Conservation (phyloP, 352 stramenopile species). For the Phytophthora niederhauseri region DNA sequence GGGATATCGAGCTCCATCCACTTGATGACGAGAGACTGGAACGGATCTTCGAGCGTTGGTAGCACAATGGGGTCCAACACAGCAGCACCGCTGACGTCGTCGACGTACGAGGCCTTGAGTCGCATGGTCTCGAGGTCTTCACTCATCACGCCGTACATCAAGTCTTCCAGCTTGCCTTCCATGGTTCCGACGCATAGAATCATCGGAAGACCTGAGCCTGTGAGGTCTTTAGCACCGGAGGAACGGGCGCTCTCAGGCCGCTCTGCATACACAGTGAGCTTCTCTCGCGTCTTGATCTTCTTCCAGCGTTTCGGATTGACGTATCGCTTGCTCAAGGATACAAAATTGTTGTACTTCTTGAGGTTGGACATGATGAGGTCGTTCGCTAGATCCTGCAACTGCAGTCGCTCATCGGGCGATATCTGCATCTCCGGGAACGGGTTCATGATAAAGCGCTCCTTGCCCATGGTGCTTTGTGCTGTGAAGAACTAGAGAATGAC, state of each 20-base stretch:
- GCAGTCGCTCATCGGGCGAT: conserved; percentile 10
- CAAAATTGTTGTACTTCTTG: conserved; percentile 26
- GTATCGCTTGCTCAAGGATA: conserved; percentile 21
- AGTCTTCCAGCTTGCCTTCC: conserved; percentile 29
- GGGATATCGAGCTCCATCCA: conserved; percentile 36
- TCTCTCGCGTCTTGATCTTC: conserved; percentile 36
- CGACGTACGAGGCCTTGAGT: conserved; percentile 34
- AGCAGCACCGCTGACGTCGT: conserved; percentile 20
- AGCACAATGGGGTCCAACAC: conserved; percentile 34
- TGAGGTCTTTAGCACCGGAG: not conserved
- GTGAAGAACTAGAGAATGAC: too few relatives aligned
- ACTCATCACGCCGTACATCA: conserved; percentile 35
- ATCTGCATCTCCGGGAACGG: conserved; percentile 43
- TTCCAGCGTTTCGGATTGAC: conserved; percentile 40
- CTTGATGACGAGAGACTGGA: conserved; percentile 34
- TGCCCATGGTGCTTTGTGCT: conserved; percentile 16
- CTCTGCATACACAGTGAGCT: conserved; percentile 42
- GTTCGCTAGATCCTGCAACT: conserved; percentile 32
- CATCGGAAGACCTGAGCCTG: conserved; percentile 15
- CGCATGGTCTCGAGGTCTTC: conserved; percentile 26
- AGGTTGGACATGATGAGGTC: conserved; percentile 24
- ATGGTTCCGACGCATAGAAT: conserved; percentile 29
- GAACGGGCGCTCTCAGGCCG: conserved; percentile 8
- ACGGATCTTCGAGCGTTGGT: conserved; percentile 30
- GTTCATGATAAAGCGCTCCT: conserved; percentile 34